phyloP scores from a whole-genome alignment of 225 moss, liverwort and hornwort species.

The Neckera pumila region DNA sequence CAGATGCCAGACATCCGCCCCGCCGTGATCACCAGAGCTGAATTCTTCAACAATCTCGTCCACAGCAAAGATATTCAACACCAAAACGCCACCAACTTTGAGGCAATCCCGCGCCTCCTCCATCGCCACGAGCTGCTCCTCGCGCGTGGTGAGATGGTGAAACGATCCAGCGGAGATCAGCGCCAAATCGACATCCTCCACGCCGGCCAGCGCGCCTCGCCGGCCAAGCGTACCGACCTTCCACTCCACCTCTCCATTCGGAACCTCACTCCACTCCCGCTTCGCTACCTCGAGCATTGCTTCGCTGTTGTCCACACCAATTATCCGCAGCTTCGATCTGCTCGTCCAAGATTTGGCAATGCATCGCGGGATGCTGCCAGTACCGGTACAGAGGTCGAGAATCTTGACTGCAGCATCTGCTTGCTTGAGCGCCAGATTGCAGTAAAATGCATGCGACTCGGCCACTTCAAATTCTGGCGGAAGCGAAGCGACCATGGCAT shows the following conservation, averaged over 20 bases:
- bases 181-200: slow-evolving; percentile 7
- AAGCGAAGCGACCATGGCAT: slow-evolving; percentile 35
- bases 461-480: slow-evolving; percentile 34
- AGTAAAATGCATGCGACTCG: slow-evolving; percentile 19
- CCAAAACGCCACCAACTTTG: slow-evolving; percentile 11
- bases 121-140: slow-evolving; percentile 33
- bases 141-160: slow-evolving; percentile 28
- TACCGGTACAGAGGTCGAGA: slow-evolving; percentile 38
- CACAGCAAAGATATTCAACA: slow-evolving; percentile 28
- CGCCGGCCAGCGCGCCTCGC: slow-evolving; percentile 11
- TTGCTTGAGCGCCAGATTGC: slow-evolving; percentile 14
- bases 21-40: slow-evolving; percentile 6
- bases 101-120: slow-evolving; percentile 16
- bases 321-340: neutral
- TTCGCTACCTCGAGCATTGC: slow-evolving; percentile 24
- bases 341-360: slow-evolving; percentile 21
- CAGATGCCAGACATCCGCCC: slow-evolving; percentile 20
- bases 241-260: slow-evolving; percentile 22
- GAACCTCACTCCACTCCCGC: neutral
- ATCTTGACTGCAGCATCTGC: slow-evolving; percentile 5
- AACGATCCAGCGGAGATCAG: slow-evolving; percentile 34
- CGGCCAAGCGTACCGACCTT: slow-evolving; percentile 10
- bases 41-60: slow-evolving; percentile 32
- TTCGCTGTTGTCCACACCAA: slow-evolving; percentile 30
- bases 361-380: slow-evolving; percentile 9